Percentiles rank a stretch among this genome's conserved stretches.
Evolutionary conservation across 164 flowering plant species (phyloP).

Genomic region (Euptelea pleiosperma): DNA sequence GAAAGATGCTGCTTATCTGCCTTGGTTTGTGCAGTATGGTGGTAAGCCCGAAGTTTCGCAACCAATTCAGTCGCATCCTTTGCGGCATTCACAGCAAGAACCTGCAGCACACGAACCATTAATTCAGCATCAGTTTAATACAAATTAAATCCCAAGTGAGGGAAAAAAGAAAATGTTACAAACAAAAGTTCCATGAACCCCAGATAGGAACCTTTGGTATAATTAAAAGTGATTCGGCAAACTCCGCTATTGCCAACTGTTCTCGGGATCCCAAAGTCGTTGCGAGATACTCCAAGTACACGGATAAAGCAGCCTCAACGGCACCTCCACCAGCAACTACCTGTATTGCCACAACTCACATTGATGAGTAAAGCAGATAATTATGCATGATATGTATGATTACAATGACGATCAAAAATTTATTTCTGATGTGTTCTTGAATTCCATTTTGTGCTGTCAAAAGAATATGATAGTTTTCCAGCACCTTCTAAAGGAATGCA

Average conservation of each 20-base stretch:
- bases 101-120: slow-evolving; percentile 37
- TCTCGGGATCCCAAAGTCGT: slow-evolving; percentile 97
- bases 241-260: slow-evolving; percentile 98
- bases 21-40: slow-evolving; percentile 90
- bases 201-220: slow-evolving; percentile 99
- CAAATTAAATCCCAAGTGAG: background rate
- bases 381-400: too few relatives aligned
- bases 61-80: slow-evolving; percentile 97
- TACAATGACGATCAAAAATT: too few relatives aligned
- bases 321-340: slow-evolving; percentile 99
- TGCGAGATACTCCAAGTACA: slow-evolving; percentile 89
- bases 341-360: slow-evolving; percentile 24
- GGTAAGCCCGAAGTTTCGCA: slow-evolving; percentile 88
- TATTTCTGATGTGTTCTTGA: too few relatives aligned
- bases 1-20: slow-evolving; percentile 88
- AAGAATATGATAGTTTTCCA: too few relatives aligned
- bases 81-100: slow-evolving; percentile 98
- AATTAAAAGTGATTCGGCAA: slow-evolving; percentile 84
- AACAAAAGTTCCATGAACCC: too few relatives aligned
- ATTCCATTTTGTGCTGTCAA: too few relatives aligned
- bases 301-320: slow-evolving; percentile 91
- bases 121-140: background rate
- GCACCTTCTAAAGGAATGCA: too few relatives aligned
- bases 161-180: too few relatives aligned
- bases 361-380: too few relatives aligned